Evolutionary conservation across 805 yeast genomes (phyloP).

Genomic region (Jamesozyma gamospora): DNA sequence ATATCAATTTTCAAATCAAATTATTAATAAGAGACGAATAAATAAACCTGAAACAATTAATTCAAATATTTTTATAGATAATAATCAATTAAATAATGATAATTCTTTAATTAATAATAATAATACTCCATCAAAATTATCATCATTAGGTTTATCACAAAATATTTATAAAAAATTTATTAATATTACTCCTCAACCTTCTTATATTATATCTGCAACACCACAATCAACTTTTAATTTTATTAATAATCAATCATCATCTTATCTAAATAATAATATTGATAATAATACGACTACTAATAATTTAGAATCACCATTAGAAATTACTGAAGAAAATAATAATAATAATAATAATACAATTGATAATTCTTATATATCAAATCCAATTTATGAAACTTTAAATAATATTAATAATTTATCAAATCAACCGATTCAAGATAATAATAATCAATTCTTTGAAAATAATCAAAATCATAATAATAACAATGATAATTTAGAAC

Average conservation of each 20-base stretch:
- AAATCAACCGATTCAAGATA: too few species aligned
- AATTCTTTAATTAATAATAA: not conserved
- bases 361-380: not conserved
- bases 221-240: slow-evolving; percentile 4
- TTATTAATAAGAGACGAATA: slow-evolving; percentile 17
- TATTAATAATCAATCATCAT: not conserved
- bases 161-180: not conserved
- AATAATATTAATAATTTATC: not conserved
- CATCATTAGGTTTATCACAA: not conserved
- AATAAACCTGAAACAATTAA: slow-evolving; percentile 6
- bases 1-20: slow-evolving; percentile 9
- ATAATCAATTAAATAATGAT: not conserved
- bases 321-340: not conserved
- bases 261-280: not conserved
- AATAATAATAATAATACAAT: not conserved
- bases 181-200: slow-evolving; percentile 7
- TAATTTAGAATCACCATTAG: not conserved
- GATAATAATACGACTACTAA: too few species aligned
- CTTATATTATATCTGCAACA: slow-evolving; percentile 5
- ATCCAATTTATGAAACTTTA: not conserved
- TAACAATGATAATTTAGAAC: slow-evolving; percentile 1
- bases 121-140: slow-evolving; percentile 1
- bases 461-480: slow-evolving; percentile 1
- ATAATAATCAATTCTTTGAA: too few species aligned
- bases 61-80: slow-evolving; percentile 1